Percentiles rank a stretch among this genome's conserved stretches.
phyloP scores from a whole-genome alignment of 768 basidiomycete species.

The Russula griseocarnosa region DNA sequence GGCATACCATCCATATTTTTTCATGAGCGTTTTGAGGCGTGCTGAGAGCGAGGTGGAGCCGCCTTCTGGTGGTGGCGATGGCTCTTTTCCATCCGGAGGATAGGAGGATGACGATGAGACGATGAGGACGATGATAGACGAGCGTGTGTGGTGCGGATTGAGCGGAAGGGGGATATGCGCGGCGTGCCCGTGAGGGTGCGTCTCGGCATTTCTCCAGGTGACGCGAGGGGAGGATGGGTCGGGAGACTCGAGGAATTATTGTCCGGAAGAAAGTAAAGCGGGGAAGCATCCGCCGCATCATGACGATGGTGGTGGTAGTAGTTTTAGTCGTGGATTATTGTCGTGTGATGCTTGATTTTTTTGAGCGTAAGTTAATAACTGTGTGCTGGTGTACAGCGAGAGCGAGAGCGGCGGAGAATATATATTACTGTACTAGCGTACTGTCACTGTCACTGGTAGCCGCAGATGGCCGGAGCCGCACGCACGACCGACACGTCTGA shows the following conservation, averaged over 20 bases:
- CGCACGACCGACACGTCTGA: not conserved
- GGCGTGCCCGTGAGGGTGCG: slow-evolving; percentile 34
- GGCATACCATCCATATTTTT: slow-evolving; percentile 94
- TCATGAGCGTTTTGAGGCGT: slow-evolving; percentile 76
- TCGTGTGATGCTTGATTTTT: not conserved
- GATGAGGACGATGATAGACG: slow-evolving; percentile 43
- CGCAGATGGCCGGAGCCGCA: not conserved
- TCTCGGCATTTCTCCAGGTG: slow-evolving; percentile 32
- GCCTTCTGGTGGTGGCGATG: too few species aligned
- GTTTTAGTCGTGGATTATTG: not conserved
- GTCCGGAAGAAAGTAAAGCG: slow-evolving; percentile 48
- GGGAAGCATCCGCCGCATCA: slow-evolving; percentile 36
- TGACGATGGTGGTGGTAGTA: not conserved
- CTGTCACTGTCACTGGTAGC: too few species aligned
- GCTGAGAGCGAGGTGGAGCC: slow-evolving; percentile 52
- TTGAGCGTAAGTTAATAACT: not conserved
- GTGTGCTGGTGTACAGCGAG: too few species aligned
- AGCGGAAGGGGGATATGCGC: slow-evolving; percentile 39
- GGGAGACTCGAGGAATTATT: slow-evolving; percentile 42
- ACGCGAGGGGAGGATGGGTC: slow-evolving; percentile 45
- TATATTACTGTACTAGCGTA: too few species aligned
- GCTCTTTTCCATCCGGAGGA: slow-evolving; percentile 37
- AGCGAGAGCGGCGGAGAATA: too few species aligned
- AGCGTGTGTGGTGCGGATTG: slow-evolving; percentile 48
- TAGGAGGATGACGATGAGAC: slow-evolving; percentile 27